Conservation (phyloP, 192 early-diverging fungal genomes). For the Dissophora globulifera region DNA sequence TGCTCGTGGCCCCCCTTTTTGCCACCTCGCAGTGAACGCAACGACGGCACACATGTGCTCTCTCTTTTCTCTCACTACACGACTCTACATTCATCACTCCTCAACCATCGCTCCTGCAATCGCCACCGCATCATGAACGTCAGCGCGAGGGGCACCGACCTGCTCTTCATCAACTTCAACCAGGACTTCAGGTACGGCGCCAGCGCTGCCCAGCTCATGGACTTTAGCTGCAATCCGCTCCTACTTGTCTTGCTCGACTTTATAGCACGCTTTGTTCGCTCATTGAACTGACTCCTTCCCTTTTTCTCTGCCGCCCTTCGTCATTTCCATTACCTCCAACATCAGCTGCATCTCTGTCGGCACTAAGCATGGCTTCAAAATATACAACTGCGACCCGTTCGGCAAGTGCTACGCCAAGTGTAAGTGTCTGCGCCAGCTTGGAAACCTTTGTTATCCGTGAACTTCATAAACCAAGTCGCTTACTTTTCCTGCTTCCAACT, state of each 20-base stretch:
- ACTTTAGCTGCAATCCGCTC: no score
- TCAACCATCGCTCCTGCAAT: neutral
- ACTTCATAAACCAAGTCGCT: neutral
- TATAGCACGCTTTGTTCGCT: no score
- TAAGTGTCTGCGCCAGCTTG: constrained; percentile 30
- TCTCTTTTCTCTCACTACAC: neutral
- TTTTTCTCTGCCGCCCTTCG: neutral
- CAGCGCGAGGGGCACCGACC: constrained; percentile 68
- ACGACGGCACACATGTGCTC: neutral
- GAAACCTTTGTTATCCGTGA: neutral
- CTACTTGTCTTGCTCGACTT: no score
- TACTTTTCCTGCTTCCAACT: neutral
- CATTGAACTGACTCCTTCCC: no score
- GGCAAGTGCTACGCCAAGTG: constrained; percentile 91
- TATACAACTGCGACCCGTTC: constrained; percentile 98
- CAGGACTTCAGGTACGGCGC: constrained; percentile 77
- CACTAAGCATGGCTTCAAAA: constrained; percentile 86
- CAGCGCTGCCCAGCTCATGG: no score
- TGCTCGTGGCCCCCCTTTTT: neutral
- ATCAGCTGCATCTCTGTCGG: constrained; percentile 90
- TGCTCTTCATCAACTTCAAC: constrained; percentile 87
- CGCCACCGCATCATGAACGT: constrained; percentile 67
- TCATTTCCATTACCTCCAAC: neutral
- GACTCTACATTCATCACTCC: no score
- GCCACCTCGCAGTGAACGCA: no score